Evolutionary conservation across 257 asterid genomes (phyloP).

Genomic region (Solanum neorickii): DNA sequence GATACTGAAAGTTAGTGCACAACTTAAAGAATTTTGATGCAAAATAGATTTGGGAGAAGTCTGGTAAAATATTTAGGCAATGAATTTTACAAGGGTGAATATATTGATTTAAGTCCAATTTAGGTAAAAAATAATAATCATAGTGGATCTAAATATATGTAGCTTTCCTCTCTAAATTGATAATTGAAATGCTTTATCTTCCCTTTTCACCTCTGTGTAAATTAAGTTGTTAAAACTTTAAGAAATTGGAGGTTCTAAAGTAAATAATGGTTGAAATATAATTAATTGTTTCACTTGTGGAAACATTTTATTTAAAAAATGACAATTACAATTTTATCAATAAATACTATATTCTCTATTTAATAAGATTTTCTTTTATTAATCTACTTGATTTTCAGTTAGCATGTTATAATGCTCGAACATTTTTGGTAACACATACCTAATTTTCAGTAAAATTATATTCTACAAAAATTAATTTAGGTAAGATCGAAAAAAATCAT

Average conservation of each 20-base stretch:
- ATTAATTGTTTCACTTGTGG: not conserved
- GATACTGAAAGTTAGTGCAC: no score
- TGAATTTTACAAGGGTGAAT: no score
- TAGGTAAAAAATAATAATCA: no score
- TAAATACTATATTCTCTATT: not conserved
- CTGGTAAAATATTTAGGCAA: no score
- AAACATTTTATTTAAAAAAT: not conserved
- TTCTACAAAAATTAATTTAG: no score
- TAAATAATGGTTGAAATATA: not conserved
- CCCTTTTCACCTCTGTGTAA: not conserved
- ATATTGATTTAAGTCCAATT: no score
- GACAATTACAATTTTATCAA: no score
- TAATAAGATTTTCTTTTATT: not conserved
- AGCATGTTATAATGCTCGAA: not conserved
- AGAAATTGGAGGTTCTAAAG: not conserved
- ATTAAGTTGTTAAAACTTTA: not conserved
- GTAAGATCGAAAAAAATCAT: no score
- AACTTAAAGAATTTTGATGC: no score
- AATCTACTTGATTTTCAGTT: not conserved
- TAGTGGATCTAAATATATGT: no score
- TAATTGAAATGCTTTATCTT: not conserved
- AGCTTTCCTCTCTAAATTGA: not conserved
- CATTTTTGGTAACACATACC: not conserved
- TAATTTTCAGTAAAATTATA: not conserved
- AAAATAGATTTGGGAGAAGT: no score